phyloP scores from a whole-genome alignment of 306 rosid genomes.

The Rubus parviflorus region DNA sequence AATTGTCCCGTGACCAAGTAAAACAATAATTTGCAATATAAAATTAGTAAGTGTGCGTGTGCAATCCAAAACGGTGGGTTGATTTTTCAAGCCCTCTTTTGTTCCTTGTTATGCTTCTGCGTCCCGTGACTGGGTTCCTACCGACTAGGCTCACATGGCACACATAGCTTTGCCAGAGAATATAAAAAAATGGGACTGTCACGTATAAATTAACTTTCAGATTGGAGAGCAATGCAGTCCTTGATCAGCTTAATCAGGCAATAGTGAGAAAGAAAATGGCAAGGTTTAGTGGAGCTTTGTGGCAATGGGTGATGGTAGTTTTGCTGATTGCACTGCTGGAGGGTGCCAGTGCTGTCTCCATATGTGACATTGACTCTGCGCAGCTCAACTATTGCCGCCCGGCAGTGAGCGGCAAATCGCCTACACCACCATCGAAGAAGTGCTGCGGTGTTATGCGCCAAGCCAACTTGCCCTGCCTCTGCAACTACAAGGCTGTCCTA shows the following conservation, averaged over 20 bases:
- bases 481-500: slow-evolving; percentile 45
- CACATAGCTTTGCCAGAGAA: slow-evolving; percentile 22
- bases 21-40: neutral
- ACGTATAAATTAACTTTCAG: slow-evolving; percentile 28
- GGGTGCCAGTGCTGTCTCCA: slow-evolving; percentile 23
- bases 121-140: slow-evolving; percentile 37
- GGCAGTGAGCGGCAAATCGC: slow-evolving; percentile 47
- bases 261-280: slow-evolving; percentile 26
- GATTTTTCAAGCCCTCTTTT: neutral
- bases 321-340: slow-evolving; percentile 37
- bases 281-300: slow-evolving; percentile 14
- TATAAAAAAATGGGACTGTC: slow-evolving; percentile 5
- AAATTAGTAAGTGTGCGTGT: too few relatives aligned
- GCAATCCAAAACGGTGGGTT: neutral
- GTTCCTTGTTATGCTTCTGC: neutral
- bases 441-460: slow-evolving; percentile 54
- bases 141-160: slow-evolving; percentile 49
- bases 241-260: neutral
- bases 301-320: slow-evolving; percentile 29
- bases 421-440: slow-evolving; percentile 34
- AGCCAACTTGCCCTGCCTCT: slow-evolving; percentile 54
- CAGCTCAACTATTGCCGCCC: slow-evolving; percentile 39
- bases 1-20: neutral
- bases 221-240: neutral
- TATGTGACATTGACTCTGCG: slow-evolving; percentile 47